A percentile compares a stretch with the other conserved stretches of the same genome.
These are phyloP conservation scores for Elasticomyces elasticus DNA, from an alignment of 495 filamentous ascomycete genomes.

Conservation along the genomic window DNA sequence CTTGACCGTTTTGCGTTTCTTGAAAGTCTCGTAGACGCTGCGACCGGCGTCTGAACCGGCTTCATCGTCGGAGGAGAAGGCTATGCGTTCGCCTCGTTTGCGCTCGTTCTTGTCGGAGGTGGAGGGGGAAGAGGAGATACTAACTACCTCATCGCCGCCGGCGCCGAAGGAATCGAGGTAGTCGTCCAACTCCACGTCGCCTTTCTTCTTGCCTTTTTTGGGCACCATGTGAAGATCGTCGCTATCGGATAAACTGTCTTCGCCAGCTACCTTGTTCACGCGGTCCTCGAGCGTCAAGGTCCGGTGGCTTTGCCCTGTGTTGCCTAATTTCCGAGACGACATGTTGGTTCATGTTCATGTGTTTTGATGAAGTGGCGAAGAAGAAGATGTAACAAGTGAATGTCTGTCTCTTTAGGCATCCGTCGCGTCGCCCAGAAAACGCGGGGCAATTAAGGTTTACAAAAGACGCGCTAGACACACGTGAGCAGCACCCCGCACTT, in stretches of 20 bases:
- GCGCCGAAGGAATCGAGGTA: slow-evolving; percentile 5
- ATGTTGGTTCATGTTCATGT: slow-evolving; percentile 6
- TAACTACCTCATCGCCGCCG: background rate
- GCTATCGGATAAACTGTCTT: slow-evolving; percentile 18
- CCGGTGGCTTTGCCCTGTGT: background rate
- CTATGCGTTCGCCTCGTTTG: slow-evolving; percentile 16
- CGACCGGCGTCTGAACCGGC: too few species aligned
- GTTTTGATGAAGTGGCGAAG: background rate
- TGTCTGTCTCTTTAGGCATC: background rate
- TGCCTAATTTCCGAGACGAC: slow-evolving; percentile 5
- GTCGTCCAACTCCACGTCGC: slow-evolving; percentile 12
- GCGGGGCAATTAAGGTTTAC: background rate
- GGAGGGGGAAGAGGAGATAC: slow-evolving; percentile 2
- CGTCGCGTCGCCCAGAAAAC: too few species aligned
- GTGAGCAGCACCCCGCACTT: background rate
- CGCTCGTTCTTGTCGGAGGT: background rate
- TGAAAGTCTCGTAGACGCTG: slow-evolving; percentile 50
- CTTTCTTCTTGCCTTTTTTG: background rate
- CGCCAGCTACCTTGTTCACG: slow-evolving; percentile 17
- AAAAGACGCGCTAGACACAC: background rate
- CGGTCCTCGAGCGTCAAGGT: slow-evolving; percentile 9
- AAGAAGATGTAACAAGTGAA: background rate
- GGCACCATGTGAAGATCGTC: slow-evolving; percentile 13
- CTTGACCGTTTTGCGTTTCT: slow-evolving; percentile 47
- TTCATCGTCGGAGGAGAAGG: slow-evolving; percentile 34